These are phyloP conservation scores for Anthracocystis panici-leucophaei DNA, from an alignment of 1,284 basidiomycete species.

Conservation along the genomic window DNA sequence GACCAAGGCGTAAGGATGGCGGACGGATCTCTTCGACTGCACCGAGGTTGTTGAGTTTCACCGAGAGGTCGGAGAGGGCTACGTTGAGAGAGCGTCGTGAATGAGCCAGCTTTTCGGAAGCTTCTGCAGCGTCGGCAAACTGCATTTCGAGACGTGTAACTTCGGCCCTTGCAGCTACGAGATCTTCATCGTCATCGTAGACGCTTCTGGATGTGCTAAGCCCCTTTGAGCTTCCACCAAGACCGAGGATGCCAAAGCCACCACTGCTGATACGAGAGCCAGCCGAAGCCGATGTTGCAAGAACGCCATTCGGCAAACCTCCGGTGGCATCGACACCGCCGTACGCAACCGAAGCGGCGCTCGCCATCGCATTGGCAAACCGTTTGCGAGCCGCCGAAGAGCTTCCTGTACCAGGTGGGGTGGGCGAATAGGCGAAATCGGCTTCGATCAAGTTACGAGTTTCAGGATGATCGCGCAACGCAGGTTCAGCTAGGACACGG, in stretches of 20 bases:
- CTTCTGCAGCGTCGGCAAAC: constrained; percentile 56
- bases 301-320: constrained; percentile 53
- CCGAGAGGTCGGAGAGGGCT: constrained; percentile 32
- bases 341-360: constrained; percentile 48
- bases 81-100: constrained; percentile 35
- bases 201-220: constrained; percentile 53
- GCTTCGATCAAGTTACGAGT: constrained; percentile 63
- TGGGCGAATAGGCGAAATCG: constrained; percentile 63
- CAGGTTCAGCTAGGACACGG: constrained; percentile 48
- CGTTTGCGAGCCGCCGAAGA: constrained; percentile 52
- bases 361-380: constrained; percentile 54
- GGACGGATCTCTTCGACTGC: constrained; percentile 51
- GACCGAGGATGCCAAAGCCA: constrained; percentile 44
- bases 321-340: constrained; percentile 48
- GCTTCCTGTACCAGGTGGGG: constrained; percentile 46
- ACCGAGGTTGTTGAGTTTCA: constrained; percentile 49
- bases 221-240: constrained; percentile 44
- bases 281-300: constrained; percentile 51
- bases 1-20: constrained; percentile 35
- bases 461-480: constrained; percentile 56
- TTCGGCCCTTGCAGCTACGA: constrained; percentile 59
- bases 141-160: constrained; percentile 64
- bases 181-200: constrained; percentile 60
- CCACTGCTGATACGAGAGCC: constrained; percentile 32
- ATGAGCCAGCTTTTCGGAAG: constrained; percentile 49